These are phyloP conservation scores for Penicillium crystallinum DNA, from an alignment of 495 filamentous ascomycete genomes.

Conservation along the genomic window DNA sequence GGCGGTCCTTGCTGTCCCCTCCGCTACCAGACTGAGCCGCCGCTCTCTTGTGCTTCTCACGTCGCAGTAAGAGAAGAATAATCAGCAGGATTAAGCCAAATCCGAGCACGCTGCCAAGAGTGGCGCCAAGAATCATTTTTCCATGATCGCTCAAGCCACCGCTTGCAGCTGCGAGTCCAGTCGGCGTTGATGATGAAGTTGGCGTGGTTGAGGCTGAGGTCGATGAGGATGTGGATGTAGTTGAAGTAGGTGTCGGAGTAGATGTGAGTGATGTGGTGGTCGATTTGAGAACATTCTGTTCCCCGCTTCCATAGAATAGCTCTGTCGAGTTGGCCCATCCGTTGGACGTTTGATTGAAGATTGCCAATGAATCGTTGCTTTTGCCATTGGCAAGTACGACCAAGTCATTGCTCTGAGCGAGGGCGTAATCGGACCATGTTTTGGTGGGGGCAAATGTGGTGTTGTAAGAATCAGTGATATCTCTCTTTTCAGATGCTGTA, in stretches of 20 bases:
- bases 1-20: constrained; percentile 50
- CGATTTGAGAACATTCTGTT: constrained; percentile 34
- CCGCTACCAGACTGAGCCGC: constrained; percentile 48
- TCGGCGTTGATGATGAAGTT: too few relatives aligned
- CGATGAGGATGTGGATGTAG: constrained; percentile 29
- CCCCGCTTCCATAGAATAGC: constrained; percentile 50
- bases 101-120: constrained; percentile 73
- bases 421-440: constrained; percentile 56
- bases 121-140: constrained; percentile 62
- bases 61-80: constrained; percentile 63
- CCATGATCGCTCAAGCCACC: constrained; percentile 40
- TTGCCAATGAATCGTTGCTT: constrained; percentile 52
- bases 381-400: constrained; percentile 77
- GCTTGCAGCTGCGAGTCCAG: too few relatives aligned
- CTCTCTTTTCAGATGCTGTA: constrained; percentile 36
- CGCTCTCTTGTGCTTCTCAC: constrained; percentile 49
- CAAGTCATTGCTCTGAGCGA: constrained; percentile 55
- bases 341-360: constrained; percentile 79
- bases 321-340: constrained; percentile 72
- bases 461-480: constrained; percentile 70
- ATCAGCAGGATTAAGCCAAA: constrained; percentile 62
- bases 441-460: constrained; percentile 59
- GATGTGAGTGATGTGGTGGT: constrained; percentile 32
- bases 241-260: constrained; percentile 22
- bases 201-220: constrained; percentile 25